Evolutionary conservation across 352 stramenopile species (phyloP), one percentile per base, ranked within the genome.

Genomic region (Globisporangium parvum): DNA sequence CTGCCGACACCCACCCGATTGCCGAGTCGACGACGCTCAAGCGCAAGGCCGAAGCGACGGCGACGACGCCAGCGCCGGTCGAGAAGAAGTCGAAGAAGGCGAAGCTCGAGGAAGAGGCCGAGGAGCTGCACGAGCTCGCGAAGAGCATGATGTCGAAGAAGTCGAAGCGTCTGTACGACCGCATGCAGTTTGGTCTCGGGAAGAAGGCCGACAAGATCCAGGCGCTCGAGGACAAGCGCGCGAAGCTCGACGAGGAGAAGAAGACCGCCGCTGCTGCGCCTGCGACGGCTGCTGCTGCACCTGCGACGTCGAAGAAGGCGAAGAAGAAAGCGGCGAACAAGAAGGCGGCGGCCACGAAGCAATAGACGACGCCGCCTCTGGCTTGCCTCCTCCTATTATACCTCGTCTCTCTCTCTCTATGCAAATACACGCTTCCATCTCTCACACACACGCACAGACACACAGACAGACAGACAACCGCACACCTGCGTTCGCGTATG

Each of bases 141-240:
- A 88, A 88, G 47, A 93, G 73, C 28, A 96, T 97, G 85, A 97
- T 97, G 88, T 93, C 84, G 44, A 97, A 97, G 68, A 97, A 97
- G 72, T 69, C 87, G 23, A 95, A 94, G 69, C 77, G 87, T 37
- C 69, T 97, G 64, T 96, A 97, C 57, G 83, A 93, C 62, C 82
- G 87, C 28, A 97, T 97, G 88, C 88, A 96, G 71, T 93, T 93
- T 69, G 88, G 88, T 52, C 71, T 96, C 37, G 78, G 81, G 61
- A 93, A 91, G 67, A 92, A 92, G 72, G 73, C 78, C 31, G 81
- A 94, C 70, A 91, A 91, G 60, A 87, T 94, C 51, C 73, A 92
- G 59, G 82, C 77, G 47, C 70, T 94, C 10, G 81, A 94, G 59
- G 80, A 76, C 65, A 94, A 94, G 67, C 80, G 80, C 48, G 68